Evolutionary conservation across 148 eudicot species (phyloP).

Genomic region (Oxyria digyna): DNA sequence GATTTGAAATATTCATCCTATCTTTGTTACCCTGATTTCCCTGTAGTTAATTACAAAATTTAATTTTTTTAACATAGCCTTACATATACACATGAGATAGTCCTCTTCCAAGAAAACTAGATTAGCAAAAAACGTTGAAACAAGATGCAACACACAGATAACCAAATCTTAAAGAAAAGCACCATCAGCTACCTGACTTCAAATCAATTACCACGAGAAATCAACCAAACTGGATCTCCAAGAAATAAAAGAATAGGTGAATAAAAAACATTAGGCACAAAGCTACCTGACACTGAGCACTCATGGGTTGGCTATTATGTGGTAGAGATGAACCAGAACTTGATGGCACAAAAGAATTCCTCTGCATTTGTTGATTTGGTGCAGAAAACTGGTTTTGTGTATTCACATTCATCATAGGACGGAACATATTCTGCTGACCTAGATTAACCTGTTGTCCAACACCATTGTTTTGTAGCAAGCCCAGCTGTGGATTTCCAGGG

Average conservation of each 20-base stretch:
- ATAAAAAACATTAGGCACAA: neutral
- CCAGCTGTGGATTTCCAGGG: too few relatives aligned
- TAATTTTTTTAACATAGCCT: neutral
- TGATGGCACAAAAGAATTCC: conserved; percentile 19
- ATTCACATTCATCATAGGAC: conserved; percentile 6
- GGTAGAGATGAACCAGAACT: conserved; percentile 14
- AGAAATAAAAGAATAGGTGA: neutral
- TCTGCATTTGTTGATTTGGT: conserved; percentile 24
- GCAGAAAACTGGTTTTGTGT: conserved; percentile 11
- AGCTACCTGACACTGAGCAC: conserved; percentile 54
- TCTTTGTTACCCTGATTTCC: conserved; percentile 25
- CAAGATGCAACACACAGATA: too few relatives aligned
- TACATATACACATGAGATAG: neutral
- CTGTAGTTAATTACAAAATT: conserved; percentile 19
- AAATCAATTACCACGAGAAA: too few relatives aligned
- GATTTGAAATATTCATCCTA: conserved; percentile 18
- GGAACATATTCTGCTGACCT: conserved; percentile 16
- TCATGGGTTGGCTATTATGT: conserved; percentile 20
- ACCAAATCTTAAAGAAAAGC: neutral
- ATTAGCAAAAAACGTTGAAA: too few relatives aligned
- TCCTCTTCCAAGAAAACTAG: too few relatives aligned
- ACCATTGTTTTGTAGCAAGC: too few relatives aligned
- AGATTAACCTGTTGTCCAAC: conserved; percentile 24
- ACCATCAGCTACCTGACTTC: too few relatives aligned
- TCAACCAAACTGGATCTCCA: neutral